phyloP scores from a whole-genome alignment of 169 alveolate species.

The Toxoplasma gondii region DNA sequence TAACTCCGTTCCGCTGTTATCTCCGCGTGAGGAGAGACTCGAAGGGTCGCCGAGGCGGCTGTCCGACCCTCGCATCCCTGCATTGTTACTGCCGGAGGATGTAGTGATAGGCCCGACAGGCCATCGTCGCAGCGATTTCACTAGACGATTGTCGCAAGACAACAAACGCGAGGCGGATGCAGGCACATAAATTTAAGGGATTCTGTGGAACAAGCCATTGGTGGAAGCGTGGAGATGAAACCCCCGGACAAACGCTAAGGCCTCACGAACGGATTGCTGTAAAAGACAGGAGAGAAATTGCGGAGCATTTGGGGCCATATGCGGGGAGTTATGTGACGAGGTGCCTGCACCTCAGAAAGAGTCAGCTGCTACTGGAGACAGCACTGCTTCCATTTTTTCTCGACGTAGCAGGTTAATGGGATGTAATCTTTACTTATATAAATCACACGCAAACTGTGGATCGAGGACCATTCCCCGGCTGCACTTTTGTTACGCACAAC shows the following conservation, averaged over 20 bases:
- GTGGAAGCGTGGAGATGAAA: neutral
- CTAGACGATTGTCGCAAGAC: neutral
- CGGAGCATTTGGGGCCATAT: neutral
- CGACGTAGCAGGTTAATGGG: no score
- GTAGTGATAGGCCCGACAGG: neutral
- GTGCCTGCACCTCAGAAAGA: no score
- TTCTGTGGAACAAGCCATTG: neutral
- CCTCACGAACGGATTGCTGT: neutral
- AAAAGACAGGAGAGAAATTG: neutral
- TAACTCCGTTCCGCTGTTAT: neutral
- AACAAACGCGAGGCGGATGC: neutral
- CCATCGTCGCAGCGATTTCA: neutral
- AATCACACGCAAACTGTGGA: no score
- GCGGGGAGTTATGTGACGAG: no score
- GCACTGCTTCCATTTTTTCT: no score
- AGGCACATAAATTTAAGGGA: neutral
- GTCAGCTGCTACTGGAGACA: no score
- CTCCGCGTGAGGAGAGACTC: conserved; percentile 11
- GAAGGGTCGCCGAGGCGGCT: neutral
- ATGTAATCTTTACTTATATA: no score
- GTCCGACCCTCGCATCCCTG: conserved; percentile 6
- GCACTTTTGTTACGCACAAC: no score
- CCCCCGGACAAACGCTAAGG: neutral
- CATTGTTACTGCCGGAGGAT: neutral
- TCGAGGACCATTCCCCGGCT: no score